Conservation (phyloP, 2,329 filamentous ascomycete species). For the Knufia fluminis region DNA sequence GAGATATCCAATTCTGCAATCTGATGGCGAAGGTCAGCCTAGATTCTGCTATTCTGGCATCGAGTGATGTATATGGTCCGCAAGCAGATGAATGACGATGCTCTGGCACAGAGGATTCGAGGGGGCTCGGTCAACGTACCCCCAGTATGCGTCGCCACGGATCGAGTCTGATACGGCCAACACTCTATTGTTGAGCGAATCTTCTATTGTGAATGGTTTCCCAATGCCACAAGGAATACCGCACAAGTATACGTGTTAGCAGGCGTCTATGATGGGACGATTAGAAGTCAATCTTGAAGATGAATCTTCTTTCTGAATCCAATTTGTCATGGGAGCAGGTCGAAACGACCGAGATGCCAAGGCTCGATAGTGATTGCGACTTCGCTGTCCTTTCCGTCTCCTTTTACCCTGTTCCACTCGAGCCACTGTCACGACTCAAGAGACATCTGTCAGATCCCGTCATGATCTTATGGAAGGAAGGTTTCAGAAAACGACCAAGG, state of each 20-base stretch:
- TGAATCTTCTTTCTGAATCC: conserved; percentile 2
- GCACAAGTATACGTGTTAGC: too few relatives aligned
- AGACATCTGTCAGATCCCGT: too few relatives aligned
- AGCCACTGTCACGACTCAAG: too few relatives aligned
- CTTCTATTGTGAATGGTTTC: neutral
- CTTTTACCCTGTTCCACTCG: too few relatives aligned
- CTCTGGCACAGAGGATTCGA: neutral
- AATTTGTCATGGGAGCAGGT: conserved; percentile 9
- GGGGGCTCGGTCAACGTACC: neutral
- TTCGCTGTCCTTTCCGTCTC: too few relatives aligned
- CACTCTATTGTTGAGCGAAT: neutral
- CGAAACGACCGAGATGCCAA: conserved; percentile 5
- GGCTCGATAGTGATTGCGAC: too few relatives aligned
- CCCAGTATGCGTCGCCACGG: neutral
- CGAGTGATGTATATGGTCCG: neutral
- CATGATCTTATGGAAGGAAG: too few relatives aligned
- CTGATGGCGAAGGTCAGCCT: neutral
- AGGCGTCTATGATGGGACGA: conserved; percentile 7
- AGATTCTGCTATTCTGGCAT: neutral
- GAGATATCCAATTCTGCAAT: neutral
- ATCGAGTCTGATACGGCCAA: neutral
- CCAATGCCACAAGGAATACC: too few relatives aligned
- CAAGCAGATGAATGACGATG: neutral
- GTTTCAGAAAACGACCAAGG: too few relatives aligned
- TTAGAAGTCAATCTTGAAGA: conserved; percentile 1